These are phyloP conservation scores for Botrytis aclada DNA, from an alignment of 2,329 filamentous ascomycete genomes.

Conservation along the genomic window DNA sequence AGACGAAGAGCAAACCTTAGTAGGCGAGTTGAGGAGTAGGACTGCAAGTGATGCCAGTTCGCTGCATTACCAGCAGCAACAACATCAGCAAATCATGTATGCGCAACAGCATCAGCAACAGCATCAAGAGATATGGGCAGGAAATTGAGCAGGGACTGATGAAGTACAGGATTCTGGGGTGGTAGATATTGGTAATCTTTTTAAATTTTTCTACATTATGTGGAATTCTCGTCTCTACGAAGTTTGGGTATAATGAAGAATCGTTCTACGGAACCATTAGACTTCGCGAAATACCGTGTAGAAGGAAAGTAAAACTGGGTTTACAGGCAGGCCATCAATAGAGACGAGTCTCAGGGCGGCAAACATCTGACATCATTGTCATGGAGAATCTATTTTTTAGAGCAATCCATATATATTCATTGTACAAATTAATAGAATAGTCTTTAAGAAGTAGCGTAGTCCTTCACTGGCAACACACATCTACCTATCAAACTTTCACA, in stretches of 20 bases:
- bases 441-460: not conserved
- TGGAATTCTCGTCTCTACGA: not conserved
- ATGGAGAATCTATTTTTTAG: not conserved
- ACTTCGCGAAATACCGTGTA: not conserved
- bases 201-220: not conserved
- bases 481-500: not conserved
- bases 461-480: not conserved
- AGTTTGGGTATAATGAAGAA: not conserved
- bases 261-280: not conserved
- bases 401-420: constrained; percentile 1
- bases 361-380: not conserved
- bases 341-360: not conserved
- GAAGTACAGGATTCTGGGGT: not conserved
- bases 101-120: constrained; percentile 19
- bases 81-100: constrained; percentile 24
- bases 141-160: not conserved
- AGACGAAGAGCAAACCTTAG: constrained; percentile 12
- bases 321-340: constrained; percentile 1
- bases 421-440: not conserved
- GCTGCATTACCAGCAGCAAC: constrained; percentile 22
- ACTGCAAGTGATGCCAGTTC: constrained; percentile 25
- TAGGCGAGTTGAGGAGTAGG: constrained; percentile 26
- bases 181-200: not conserved
- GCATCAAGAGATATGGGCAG: constrained; percentile 16
- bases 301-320: not conserved